Base-by-base conservation (phyloP, 306 rosid genomes). In the Biancaea sappan region DNA sequence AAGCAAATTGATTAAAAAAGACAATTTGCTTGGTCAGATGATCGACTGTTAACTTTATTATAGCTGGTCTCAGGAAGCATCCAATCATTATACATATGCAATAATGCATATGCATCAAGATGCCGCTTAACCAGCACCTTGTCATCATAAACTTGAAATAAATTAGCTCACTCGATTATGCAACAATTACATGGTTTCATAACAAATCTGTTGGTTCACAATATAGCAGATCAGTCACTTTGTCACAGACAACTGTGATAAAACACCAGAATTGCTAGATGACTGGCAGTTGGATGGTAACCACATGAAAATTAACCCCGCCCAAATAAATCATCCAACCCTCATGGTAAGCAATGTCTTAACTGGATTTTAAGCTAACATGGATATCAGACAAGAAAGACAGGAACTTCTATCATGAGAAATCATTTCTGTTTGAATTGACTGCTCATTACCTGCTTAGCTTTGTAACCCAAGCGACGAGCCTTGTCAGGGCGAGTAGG, bases 401-500 rank as follows among this genome's bases (percentile, higher is more conserved):
- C 54, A 48, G 22, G 24, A 48, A 48, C 12, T 0, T 13, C 13
- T 22, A 18, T 24, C 54, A 48, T n/a, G 9, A 3, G 16, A 53
- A 50, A 34, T 22, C 2, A 50, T 19, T 3, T 18, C 0, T 6
- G 62, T 24, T 24, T 8, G 15, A 18, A 63, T 0, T 26, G 12
- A 34, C 16, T 2, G 0, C 7, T 54, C 0, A 4, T 34, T 29
- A 88, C 97, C 96, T 92, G 98, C 80, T 92, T 92, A 74, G 96
- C 96, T 88, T 90, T 92, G 80, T 86, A 92, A 16, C 96, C 98
- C 73, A 92, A 25, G 38, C 94, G 98, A 9, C 92, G 96, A 73
- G 98, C 98, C 84, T 86, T 92, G 66, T 90, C 96, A 1, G 96
- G 94, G 72, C 94, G 96, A 28, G 97, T 92, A 26, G 97, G 92